A percentile compares a stretch with the other conserved stretches of the same genome.
phyloP scores from a whole-genome alignment of 805 yeast genomes.

The Komagataella pseudopastoris region DNA sequence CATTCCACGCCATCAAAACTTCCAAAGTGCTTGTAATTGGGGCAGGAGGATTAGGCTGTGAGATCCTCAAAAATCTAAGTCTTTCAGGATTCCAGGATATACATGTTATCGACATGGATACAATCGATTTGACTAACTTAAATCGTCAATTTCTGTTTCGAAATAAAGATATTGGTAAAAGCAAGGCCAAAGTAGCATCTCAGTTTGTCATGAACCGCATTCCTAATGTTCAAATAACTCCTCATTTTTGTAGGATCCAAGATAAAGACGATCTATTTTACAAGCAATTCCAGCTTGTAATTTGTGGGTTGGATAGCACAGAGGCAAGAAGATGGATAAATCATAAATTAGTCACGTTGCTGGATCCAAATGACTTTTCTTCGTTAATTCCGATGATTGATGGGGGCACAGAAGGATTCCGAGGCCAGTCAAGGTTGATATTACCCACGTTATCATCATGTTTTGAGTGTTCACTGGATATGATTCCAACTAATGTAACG shows the following conservation, averaged over 20 bases:
- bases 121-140: conserved; percentile 62
- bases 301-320: conserved; percentile 83
- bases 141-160: conserved; percentile 69
- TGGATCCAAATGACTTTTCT: conserved; percentile 34
- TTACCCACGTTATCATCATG: conserved; percentile 80
- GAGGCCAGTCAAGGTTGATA: conserved; percentile 83
- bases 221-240: conserved; percentile 30
- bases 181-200: conserved; percentile 60
- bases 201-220: conserved; percentile 33
- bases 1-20: neutral
- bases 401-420: conserved; percentile 92
- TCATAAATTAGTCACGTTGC: conserved; percentile 47
- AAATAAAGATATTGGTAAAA: conserved; percentile 41
- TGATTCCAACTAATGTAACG: conserved; percentile 50
- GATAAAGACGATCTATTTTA: conserved; percentile 52
- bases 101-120: conserved; percentile 72
- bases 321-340: conserved; percentile 91
- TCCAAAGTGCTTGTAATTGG: conserved; percentile 40
- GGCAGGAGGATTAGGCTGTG: conserved; percentile 81
- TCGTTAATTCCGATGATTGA: conserved; percentile 62
- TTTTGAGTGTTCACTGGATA: conserved; percentile 80
- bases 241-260: conserved; percentile 55
- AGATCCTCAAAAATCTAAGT: conserved; percentile 59
- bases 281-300: conserved; percentile 50
- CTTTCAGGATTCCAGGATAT: conserved; percentile 53